A percentile compares a stretch with the other conserved stretches of the same genome.
Conservation (phyloP, 179 eudicot species). For the Gypsophila paniculata region DNA sequence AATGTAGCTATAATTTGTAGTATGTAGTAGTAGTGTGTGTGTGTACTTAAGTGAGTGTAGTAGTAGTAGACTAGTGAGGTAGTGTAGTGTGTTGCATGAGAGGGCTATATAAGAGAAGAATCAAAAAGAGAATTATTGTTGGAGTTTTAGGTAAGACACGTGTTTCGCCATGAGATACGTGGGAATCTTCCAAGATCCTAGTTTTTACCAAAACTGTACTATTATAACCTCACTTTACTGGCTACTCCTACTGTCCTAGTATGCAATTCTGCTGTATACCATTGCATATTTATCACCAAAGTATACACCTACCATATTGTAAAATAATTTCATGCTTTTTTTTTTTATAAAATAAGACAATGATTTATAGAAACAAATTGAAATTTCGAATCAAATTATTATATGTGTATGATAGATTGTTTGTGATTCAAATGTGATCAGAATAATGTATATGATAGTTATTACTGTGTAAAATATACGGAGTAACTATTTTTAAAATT, state of each 20-base stretch:
- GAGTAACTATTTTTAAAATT: no score
- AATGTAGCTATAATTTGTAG: no score
- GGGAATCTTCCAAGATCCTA: slow-evolving; percentile 22
- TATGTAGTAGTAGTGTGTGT: background rate
- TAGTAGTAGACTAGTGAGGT: background rate
- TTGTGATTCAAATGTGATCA: no score
- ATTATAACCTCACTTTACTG: background rate
- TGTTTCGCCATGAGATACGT: slow-evolving; percentile 24
- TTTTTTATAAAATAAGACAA: no score
- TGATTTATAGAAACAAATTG: no score
- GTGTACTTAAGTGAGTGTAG: background rate
- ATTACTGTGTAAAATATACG: no score
- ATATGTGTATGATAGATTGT: no score
- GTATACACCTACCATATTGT: no score
- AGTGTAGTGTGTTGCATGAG: background rate
- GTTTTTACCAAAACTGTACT: background rate
- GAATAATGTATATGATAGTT: no score
- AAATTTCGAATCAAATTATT: no score
- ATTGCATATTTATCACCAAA: no score
- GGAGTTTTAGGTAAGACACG: slow-evolving; percentile 27
- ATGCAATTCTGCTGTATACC: background rate
- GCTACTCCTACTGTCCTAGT: background rate
- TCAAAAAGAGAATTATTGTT: background rate
- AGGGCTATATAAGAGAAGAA: background rate
- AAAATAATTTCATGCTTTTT: no score